Percentiles rank a stretch among this genome's conserved stretches.
Evolutionary conservation across 208 protist genomes (phyloP).

Genomic region (Blechomonas ayalai): DNA sequence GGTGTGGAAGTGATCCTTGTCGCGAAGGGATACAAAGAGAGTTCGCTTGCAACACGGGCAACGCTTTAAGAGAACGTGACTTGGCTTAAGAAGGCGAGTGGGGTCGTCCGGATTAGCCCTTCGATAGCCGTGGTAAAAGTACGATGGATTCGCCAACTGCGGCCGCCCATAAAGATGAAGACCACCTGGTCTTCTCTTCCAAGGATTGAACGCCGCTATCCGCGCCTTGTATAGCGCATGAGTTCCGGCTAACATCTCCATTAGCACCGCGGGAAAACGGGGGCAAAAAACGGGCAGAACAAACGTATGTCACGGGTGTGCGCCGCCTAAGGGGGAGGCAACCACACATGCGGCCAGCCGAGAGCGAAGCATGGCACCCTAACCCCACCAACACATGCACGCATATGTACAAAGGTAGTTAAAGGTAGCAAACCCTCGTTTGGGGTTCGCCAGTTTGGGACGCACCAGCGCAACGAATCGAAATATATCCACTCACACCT

Average conservation of each 20-base stretch:
- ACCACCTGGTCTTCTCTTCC: conserved; percentile 68
- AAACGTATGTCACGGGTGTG: neutral
- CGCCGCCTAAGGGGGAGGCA: too few species aligned
- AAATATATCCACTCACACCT: too few species aligned
- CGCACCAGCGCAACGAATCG: too few species aligned
- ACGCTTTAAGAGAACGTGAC: conserved; percentile 72
- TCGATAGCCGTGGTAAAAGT: conserved; percentile 42
- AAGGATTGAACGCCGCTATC: conserved; percentile 76
- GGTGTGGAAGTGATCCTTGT: conserved; percentile 71
- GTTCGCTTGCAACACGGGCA: conserved; percentile 72
- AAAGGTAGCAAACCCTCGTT: too few species aligned
- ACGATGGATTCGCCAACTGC: conserved; percentile 67
- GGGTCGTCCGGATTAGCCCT: conserved; percentile 75
- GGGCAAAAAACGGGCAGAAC: neutral
- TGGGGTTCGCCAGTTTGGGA: too few species aligned
- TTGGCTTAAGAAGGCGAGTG: conserved; percentile 57
- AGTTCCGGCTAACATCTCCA: conserved; percentile 24
- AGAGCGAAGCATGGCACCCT: too few species aligned
- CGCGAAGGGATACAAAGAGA: conserved; percentile 42
- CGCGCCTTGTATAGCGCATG: conserved; percentile 18
- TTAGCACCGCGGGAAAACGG: neutral
- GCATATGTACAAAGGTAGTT: too few species aligned
- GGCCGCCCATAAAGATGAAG: conserved; percentile 61
- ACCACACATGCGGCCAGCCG: too few species aligned
- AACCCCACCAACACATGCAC: too few species aligned